These are phyloP conservation scores for Candida gigantensis DNA, from an alignment of 1,139 yeast genomes.

Conservation along the genomic window DNA sequence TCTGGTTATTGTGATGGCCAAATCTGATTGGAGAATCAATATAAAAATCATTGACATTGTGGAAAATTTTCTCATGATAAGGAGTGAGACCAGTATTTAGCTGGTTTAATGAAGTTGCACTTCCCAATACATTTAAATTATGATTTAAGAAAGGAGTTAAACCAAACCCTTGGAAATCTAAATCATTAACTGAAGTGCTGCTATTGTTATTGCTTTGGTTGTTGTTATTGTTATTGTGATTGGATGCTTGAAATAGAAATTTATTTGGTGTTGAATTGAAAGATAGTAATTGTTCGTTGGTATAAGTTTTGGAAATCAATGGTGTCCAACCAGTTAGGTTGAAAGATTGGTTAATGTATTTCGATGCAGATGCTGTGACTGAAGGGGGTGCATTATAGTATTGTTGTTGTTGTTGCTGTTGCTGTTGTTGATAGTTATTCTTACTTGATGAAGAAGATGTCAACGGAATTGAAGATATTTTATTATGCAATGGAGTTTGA, in stretches of 20 bases:
- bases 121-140: constrained; percentile 28
- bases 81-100: constrained; percentile 39
- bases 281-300: constrained; percentile 36
- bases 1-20: constrained; percentile 25
- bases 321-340: constrained; percentile 49
- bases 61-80: constrained; percentile 45
- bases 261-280: constrained; percentile 39
- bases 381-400: constrained; percentile 12
- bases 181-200: constrained; percentile 18
- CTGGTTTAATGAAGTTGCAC: constrained; percentile 14
- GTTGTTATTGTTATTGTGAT: background rate
- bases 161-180: constrained; percentile 42
- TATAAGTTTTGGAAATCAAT: constrained; percentile 40
- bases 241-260: constrained; percentile 9
- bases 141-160: constrained; percentile 49
- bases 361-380: constrained; percentile 33
- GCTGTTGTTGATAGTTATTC: constrained; percentile 8
- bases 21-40: constrained; percentile 45
- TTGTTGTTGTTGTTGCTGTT: constrained; percentile 13
- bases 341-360: constrained; percentile 19
- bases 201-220: background rate
- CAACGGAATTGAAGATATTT: constrained; percentile 8
- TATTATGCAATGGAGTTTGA: constrained; percentile 13
- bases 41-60: constrained; percentile 49
- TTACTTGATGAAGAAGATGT: constrained; percentile 9